phyloP scores from a whole-genome alignment of 179 eudicot species.

The Beta lomatogona region DNA sequence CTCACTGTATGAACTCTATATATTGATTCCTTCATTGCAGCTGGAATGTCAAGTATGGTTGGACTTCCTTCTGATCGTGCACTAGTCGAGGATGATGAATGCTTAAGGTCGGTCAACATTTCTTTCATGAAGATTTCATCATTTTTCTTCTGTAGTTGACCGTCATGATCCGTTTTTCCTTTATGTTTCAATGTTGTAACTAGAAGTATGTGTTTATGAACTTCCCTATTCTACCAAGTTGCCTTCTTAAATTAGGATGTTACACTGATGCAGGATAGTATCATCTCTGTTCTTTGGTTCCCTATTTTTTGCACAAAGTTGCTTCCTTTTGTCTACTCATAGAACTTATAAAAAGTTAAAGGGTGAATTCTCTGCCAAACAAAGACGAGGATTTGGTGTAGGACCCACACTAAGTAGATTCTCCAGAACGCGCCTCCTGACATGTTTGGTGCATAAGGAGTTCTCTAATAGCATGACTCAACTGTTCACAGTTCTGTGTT shows the following conservation, averaged over 20 bases:
- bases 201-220: neutral
- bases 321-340: neutral
- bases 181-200: neutral
- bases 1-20: neutral
- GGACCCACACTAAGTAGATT: too few species aligned
- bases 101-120: slow-evolving; percentile 57
- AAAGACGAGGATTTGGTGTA: too few species aligned
- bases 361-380: too few species aligned
- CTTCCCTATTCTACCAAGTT: neutral
- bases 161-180: neutral
- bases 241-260: neutral
- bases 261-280: neutral
- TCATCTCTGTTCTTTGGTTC: neutral
- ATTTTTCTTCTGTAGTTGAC: neutral
- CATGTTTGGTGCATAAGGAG: too few species aligned
- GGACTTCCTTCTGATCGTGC: slow-evolving; percentile 97
- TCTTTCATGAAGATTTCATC: slow-evolving; percentile 1
- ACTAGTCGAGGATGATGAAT: slow-evolving; percentile 85
- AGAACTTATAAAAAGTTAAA: neutral
- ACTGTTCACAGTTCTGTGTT: neutral
- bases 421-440: too few species aligned
- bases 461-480: too few species aligned
- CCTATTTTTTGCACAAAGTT: neutral
- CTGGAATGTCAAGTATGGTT: slow-evolving; percentile 77
- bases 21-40: slow-evolving; percentile 36